Base-by-base conservation (phyloP, 768 basidiomycete genomes). In the Lactarius sp. region DNA sequence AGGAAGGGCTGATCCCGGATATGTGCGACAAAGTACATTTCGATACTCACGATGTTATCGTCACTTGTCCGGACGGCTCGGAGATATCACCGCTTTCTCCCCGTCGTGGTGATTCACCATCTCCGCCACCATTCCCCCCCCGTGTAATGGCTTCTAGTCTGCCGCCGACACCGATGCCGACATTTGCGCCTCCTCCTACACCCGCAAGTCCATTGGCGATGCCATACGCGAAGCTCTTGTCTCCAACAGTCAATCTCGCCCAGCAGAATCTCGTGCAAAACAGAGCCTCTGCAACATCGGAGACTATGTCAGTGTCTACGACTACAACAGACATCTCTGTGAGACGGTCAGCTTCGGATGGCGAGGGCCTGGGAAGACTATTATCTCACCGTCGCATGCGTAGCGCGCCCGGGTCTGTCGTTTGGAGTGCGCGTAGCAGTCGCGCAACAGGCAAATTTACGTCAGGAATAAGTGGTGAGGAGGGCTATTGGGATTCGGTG, bases 401-500 rank as follows among this genome's bases (percentile, higher is more conserved):
- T 16, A 68, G 66, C 18, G 66, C 65, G 18, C 66, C 66, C 7
- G 65, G 59, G 18, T 68, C 66, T 14, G 59, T 68, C 20, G 60
- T 58, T 33, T 66, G 66, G 65, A 66, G 66, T 27, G 57, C 60
- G 33, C 59, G 64, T 34, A 59, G 59, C 39, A 67, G 66, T 13
- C n/a, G 49, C 3, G 56, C 64, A 33, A 67, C 64, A 2, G 64
- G 54, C 5, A 60, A 46, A 20, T 52, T 61, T 27, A 66, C 50
- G n/a, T 52, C 64, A 9, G 55, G 57, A 22, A n/a, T 52, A 12
- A 65, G 57, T 41, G 59, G 41, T 5, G 60, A 66, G 9, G 66
- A 68, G 52, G 66, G 66, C 1, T 68, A 68, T 46, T 68, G 66
- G 66, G 66, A 68, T 8, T 66, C 65, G 6, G 51, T 68, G 10